Evolutionary conservation across 2,329 filamentous ascomycete species (phyloP).

Genomic region (Hypoxylon sp.): DNA sequence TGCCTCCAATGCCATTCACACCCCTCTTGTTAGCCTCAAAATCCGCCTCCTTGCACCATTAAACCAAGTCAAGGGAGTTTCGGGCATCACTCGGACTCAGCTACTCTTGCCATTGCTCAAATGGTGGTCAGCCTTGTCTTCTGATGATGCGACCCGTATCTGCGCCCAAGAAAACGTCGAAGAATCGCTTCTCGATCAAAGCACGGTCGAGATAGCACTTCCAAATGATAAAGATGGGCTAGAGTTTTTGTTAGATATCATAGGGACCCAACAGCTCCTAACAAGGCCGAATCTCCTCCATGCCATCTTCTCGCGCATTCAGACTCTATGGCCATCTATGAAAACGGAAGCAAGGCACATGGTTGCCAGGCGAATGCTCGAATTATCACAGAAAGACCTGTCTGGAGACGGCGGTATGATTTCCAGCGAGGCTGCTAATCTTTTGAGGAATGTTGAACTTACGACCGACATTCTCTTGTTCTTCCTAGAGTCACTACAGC

Average conservation of each 20-base stretch:
- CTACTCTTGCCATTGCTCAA: constrained; percentile 81
- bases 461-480: constrained; percentile 78
- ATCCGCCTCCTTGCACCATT: constrained; percentile 77
- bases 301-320: constrained; percentile 77
- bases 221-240: constrained; percentile 67
- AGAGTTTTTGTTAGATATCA: constrained; percentile 64
- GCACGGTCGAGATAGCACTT: constrained; percentile 65
- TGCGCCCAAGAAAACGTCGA: constrained; percentile 63
- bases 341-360: constrained; percentile 72
- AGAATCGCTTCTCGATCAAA: constrained; percentile 57
- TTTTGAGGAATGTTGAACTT: constrained; percentile 79
- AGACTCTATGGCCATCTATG: constrained; percentile 78
- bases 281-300: constrained; percentile 69
- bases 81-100: constrained; percentile 76
- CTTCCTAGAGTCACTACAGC: constrained; percentile 81
- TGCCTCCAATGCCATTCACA: constrained; percentile 76
- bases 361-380: constrained; percentile 73
- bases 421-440: constrained; percentile 74
- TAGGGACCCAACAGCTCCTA: constrained; percentile 58
- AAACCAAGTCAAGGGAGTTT: constrained; percentile 79
- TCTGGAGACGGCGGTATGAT: constrained; percentile 57
- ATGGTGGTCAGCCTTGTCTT: constrained; percentile 73
- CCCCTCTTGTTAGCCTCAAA: constrained; percentile 78
- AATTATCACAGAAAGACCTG: constrained; percentile 65
- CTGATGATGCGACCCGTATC: constrained; percentile 63